Conservation (phyloP, 83 land plant genomes). For the Picea mariana region DNA sequence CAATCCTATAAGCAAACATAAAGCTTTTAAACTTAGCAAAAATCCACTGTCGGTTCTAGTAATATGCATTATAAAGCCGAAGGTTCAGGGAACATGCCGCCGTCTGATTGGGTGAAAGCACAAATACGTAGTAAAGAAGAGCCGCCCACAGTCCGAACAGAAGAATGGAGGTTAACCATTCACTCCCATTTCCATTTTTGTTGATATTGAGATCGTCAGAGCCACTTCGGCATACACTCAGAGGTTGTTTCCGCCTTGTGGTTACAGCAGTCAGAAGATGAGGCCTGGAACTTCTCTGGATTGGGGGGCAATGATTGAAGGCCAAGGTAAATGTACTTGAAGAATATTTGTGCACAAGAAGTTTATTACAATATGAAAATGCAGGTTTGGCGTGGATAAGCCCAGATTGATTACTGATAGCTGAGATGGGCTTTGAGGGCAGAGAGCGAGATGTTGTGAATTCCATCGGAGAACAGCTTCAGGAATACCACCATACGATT, state of each 20-base stretch:
- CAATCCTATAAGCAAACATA: background rate
- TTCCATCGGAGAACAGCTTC: too few species aligned
- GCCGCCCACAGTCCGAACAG: conserved; percentile 68
- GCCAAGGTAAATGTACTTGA: too few species aligned
- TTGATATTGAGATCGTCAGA: background rate
- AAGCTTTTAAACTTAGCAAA: background rate
- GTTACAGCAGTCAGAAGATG: too few species aligned
- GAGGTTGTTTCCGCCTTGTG: background rate
- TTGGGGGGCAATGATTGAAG: too few species aligned
- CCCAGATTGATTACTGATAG: too few species aligned
- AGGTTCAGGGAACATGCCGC: conserved; percentile 36
- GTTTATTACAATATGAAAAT: too few species aligned
- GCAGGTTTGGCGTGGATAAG: too few species aligned
- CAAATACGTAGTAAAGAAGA: conserved; percentile 60
- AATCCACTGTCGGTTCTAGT: background rate
- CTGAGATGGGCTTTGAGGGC: too few species aligned
- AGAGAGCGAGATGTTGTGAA: too few species aligned
- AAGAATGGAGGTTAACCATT: conserved; percentile 62
- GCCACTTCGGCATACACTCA: conserved; percentile 1
- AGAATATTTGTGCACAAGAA: too few species aligned
- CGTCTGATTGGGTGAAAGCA: conserved; percentile 70
- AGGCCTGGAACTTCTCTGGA: too few species aligned
- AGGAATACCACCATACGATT: too few species aligned
- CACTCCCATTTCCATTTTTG: conserved; percentile 32
- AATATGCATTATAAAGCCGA: background rate